These are phyloP conservation scores for Trichoderma sp. DNA, from an alignment of 2,329 filamentous ascomycete species.

Conservation along the genomic window DNA sequence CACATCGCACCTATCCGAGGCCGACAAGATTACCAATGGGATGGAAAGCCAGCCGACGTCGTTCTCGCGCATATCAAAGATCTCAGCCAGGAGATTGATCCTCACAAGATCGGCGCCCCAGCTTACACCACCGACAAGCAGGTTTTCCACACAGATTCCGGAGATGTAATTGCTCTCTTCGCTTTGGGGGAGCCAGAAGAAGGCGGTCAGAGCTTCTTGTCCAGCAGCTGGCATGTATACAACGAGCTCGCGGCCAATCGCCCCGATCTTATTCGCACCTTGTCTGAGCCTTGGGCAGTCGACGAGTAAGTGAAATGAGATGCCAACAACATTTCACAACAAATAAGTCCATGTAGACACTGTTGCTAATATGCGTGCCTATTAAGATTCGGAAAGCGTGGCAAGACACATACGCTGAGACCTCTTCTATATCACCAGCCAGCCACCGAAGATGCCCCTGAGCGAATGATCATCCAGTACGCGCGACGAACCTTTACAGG, in stretches of 20 bases:
- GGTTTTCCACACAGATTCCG: slow-evolving; percentile 64
- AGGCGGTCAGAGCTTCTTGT: slow-evolving; percentile 62
- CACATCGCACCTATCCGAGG: slow-evolving; percentile 60
- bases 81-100: slow-evolving; percentile 45
- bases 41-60: slow-evolving; percentile 54
- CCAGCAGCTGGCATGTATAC: slow-evolving; percentile 63
- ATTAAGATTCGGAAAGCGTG: slow-evolving; percentile 55
- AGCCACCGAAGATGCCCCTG: slow-evolving; percentile 48
- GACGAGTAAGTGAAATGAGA: slow-evolving; percentile 45
- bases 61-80: slow-evolving; percentile 67
- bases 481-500: slow-evolving; percentile 62
- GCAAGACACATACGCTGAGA: slow-evolving; percentile 40
- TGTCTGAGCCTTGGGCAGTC: slow-evolving; percentile 54
- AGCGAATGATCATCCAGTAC: slow-evolving; percentile 64
- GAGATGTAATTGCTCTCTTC: slow-evolving; percentile 64
- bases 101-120: slow-evolving; percentile 56
- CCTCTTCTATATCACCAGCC: slow-evolving; percentile 62
- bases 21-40: slow-evolving; percentile 53
- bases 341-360: not conserved
- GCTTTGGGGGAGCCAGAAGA: slow-evolving; percentile 55
- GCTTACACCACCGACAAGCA: slow-evolving; percentile 65
- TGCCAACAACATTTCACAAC: not conserved
- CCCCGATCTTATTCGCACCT: slow-evolving; percentile 62
- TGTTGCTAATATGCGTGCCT: not conserved
- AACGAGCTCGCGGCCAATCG: slow-evolving; percentile 63